These are phyloP conservation scores for Leishmania tropica DNA, from an alignment of 208 protist species.

Conservation along the genomic window DNA sequence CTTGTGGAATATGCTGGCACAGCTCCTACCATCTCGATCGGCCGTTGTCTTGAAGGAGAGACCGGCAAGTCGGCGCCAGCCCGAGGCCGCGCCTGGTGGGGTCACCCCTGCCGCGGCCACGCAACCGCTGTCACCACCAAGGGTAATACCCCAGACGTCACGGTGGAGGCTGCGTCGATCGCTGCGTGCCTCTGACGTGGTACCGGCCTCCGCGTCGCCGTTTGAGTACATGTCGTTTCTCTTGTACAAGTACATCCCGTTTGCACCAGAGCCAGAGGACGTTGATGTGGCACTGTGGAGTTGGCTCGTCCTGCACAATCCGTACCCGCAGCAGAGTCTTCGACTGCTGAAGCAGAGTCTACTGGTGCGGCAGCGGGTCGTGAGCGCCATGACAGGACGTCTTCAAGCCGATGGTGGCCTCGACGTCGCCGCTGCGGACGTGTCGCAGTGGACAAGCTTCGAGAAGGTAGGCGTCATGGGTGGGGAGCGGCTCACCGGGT, in stretches of 20 bases:
- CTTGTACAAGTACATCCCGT: conserved; percentile 30
- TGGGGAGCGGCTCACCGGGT: conserved; percentile 11
- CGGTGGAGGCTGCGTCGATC: conserved; percentile 24
- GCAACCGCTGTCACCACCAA: background rate
- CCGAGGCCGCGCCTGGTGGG: background rate
- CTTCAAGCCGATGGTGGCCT: background rate
- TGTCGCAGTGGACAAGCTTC: conserved; percentile 5
- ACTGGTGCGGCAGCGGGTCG: conserved; percentile 19
- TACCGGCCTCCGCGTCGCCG: conserved; percentile 27
- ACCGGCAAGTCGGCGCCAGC: background rate
- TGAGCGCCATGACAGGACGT: background rate
- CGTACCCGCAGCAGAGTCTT: conserved; percentile 39
- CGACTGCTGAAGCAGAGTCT: conserved; percentile 33
- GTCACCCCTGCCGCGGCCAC: background rate
- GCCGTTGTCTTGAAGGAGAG: background rate
- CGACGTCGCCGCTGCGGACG: conserved; percentile 7
- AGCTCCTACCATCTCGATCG: conserved; percentile 6
- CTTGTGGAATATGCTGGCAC: conserved; percentile 10
- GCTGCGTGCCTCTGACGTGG: conserved; percentile 18
- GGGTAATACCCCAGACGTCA: conserved; percentile 12
- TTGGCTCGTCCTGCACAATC: conserved; percentile 31
- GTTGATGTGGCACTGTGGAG: conserved; percentile 55
- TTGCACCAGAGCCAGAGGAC: conserved; percentile 33
- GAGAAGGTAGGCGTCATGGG: conserved; percentile 18
- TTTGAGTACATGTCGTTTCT: conserved; percentile 22